Conservation (phyloP, 2,329 filamentous ascomycete species). For the Calonectria hawksworthii region DNA sequence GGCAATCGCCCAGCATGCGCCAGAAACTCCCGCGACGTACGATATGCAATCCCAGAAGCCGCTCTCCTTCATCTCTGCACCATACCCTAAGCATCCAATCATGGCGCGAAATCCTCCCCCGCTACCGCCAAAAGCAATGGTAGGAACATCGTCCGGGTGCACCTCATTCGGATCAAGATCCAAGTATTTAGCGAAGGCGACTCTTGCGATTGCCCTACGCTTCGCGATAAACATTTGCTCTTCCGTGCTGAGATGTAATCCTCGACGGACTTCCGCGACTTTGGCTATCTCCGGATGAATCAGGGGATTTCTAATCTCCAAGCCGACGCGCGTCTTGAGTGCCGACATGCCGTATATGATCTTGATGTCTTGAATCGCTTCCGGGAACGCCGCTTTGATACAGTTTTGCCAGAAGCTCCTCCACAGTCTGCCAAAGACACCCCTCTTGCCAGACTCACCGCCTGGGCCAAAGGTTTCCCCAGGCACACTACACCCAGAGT, state of each 20-base stretch:
- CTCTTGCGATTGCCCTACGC: not conserved
- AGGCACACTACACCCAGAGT: not conserved
- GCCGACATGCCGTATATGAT: constrained; percentile 27
- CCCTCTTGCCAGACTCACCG: not conserved
- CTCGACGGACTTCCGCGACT: constrained; percentile 12
- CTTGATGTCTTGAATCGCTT: constrained; percentile 27
- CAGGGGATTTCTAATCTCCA: constrained; percentile 21
- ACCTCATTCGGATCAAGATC: constrained; percentile 2
- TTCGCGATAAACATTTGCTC: constrained; percentile 16
- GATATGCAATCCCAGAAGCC: constrained; percentile 26
- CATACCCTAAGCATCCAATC: constrained; percentile 24
- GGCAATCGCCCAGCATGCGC: constrained; percentile 21
- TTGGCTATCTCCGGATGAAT: constrained; percentile 22
- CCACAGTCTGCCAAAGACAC: constrained; percentile 3
- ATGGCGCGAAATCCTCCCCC: constrained; percentile 27
- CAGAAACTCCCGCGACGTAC: constrained; percentile 25
- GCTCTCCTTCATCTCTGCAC: constrained; percentile 13
- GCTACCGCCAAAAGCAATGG: constrained; percentile 20
- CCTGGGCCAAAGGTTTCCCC: not conserved
- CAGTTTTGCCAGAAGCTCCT: constrained; percentile 21
- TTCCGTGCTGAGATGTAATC: constrained; percentile 11
- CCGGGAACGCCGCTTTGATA: constrained; percentile 27
- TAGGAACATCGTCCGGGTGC: constrained; percentile 23
- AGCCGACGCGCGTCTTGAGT: constrained; percentile 13
- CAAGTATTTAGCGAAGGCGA: constrained; percentile 14